A percentile compares a stretch with the other conserved stretches of the same genome.
Evolutionary conservation across 2,329 filamentous ascomycete genomes (phyloP).

Genomic region (Zelopaecilomyces penicillatus): DNA sequence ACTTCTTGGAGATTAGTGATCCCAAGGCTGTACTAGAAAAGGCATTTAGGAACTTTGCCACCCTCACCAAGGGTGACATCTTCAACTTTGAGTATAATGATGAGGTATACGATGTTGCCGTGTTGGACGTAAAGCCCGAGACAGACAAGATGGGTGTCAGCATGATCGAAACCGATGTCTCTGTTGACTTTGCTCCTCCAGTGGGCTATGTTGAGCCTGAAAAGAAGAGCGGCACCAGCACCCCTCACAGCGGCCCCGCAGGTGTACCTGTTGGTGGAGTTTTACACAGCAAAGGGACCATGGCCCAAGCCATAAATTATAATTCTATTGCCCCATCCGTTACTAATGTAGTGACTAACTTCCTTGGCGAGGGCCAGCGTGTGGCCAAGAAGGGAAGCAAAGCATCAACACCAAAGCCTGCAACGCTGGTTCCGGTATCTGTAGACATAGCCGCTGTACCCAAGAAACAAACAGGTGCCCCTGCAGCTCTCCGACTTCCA

Average conservation of each 20-base stretch:
- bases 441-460: slow-evolving; percentile 17
- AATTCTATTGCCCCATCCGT: slow-evolving; percentile 75
- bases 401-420: slow-evolving; percentile 53
- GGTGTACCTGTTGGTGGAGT: slow-evolving; percentile 63
- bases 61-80: slow-evolving; percentile 83
- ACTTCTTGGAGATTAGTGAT: slow-evolving; percentile 94
- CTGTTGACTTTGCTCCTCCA: slow-evolving; percentile 90
- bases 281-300: slow-evolving; percentile 78
- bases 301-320: slow-evolving; percentile 99
- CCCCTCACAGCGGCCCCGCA: slow-evolving; percentile 56
- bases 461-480: slow-evolving; percentile 59
- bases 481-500: slow-evolving; percentile 74
- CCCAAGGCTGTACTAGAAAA: slow-evolving; percentile 96
- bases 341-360: slow-evolving; percentile 65
- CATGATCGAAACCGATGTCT: slow-evolving; percentile 92
- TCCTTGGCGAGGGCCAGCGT: slow-evolving; percentile 70
- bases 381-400: slow-evolving; percentile 79
- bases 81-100: slow-evolving; percentile 98
- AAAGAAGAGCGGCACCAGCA: slow-evolving; percentile 72
- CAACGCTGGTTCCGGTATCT: slow-evolving; percentile 53
- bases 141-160: slow-evolving; percentile 78
- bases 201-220: slow-evolving; percentile 90
- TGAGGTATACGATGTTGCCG: slow-evolving; percentile 83
- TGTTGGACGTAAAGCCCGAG: slow-evolving; percentile 86
- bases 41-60: slow-evolving; percentile 91